Conservation (phyloP, 805 yeast species). For the Suhomyces xylopsoci region DNA sequence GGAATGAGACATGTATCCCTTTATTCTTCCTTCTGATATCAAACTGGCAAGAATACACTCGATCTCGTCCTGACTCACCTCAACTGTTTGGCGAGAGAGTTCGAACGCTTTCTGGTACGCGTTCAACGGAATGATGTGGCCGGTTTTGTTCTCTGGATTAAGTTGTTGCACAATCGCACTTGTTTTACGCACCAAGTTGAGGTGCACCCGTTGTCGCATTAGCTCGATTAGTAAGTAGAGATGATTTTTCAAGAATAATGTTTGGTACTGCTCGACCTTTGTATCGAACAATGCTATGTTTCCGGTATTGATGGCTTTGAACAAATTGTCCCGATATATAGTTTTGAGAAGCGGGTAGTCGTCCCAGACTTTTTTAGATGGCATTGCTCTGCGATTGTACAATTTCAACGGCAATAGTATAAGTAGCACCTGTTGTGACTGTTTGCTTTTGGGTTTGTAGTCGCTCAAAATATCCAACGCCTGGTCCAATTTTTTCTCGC, state of each 20-base stretch:
- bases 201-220: slow-evolving; percentile 48
- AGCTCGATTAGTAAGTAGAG: slow-evolving; percentile 59
- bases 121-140: slow-evolving; percentile 38
- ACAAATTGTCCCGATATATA: slow-evolving; percentile 46
- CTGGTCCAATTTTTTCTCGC: slow-evolving; percentile 47
- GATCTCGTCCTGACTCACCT: slow-evolving; percentile 30
- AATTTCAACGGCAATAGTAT: slow-evolving; percentile 64
- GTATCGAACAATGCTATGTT: slow-evolving; percentile 51
- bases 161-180: slow-evolving; percentile 17
- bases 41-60: slow-evolving; percentile 70
- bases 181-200: slow-evolving; percentile 48
- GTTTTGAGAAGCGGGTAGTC: slow-evolving; percentile 38
- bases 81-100: slow-evolving; percentile 15
- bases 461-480: slow-evolving; percentile 43
- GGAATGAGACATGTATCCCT: slow-evolving; percentile 80
- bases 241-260: slow-evolving; percentile 52
- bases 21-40: slow-evolving; percentile 57
- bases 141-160: slow-evolving; percentile 24
- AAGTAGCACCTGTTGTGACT: slow-evolving; percentile 48
- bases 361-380: slow-evolving; percentile 38
- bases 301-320: slow-evolving; percentile 51
- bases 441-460: slow-evolving; percentile 20
- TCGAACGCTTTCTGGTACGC: slow-evolving; percentile 46
- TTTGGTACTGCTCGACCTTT: slow-evolving; percentile 43
- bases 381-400: slow-evolving; percentile 46